A percentile compares a stretch with the other conserved stretches of the same genome.
Evolutionary conservation across 805 yeast genomes (phyloP).

Genomic region (Ogataea methylovora): DNA sequence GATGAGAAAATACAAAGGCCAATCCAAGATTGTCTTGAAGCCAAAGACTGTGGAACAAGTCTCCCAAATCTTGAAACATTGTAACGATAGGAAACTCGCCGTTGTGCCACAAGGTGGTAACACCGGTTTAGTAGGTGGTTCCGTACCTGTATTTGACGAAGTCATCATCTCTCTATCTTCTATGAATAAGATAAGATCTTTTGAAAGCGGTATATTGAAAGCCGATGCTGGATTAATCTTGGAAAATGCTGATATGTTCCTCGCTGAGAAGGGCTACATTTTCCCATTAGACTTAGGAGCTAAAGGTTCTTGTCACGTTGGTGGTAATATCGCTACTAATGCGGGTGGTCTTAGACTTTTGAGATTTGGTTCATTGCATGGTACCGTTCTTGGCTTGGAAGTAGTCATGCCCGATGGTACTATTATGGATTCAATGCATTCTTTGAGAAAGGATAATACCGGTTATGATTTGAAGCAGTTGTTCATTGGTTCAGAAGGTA

Average conservation of each 20-base stretch:
- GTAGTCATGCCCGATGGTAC: conserved; percentile 91
- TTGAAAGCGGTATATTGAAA: conserved; percentile 85
- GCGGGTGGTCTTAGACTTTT: conserved; percentile 91
- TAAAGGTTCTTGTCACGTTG: conserved; percentile 93
- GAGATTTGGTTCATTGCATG: conserved; percentile 89
- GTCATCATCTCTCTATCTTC: conserved; percentile 63
- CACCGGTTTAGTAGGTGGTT: conserved; percentile 94
- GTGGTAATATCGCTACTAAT: conserved; percentile 92
- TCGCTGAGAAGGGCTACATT: conserved; percentile 78
- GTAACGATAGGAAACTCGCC: conserved; percentile 71
- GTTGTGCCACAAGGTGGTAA: conserved; percentile 97
- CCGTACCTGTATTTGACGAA: conserved; percentile 89
- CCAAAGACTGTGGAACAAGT: conserved; percentile 80
- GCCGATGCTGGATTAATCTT: conserved; percentile 87
- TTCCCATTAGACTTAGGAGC: conserved; percentile 95
- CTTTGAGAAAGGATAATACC: conserved; percentile 90
- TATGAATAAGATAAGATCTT: conserved; percentile 72
- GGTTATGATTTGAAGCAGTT: conserved; percentile 91
- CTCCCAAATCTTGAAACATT: conserved; percentile 66
- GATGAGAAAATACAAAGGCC: conserved; percentile 93
- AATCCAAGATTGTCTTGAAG: conserved; percentile 68
- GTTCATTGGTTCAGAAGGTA: conserved; percentile 92
- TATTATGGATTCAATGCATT: conserved; percentile 67
- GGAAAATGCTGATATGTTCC: conserved; percentile 72
- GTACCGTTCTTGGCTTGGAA: conserved; percentile 84